Evolutionary conservation across 805 yeast species (phyloP), one percentile per base, ranked within the genome.

Genomic region (Saturnispora bothae): DNA sequence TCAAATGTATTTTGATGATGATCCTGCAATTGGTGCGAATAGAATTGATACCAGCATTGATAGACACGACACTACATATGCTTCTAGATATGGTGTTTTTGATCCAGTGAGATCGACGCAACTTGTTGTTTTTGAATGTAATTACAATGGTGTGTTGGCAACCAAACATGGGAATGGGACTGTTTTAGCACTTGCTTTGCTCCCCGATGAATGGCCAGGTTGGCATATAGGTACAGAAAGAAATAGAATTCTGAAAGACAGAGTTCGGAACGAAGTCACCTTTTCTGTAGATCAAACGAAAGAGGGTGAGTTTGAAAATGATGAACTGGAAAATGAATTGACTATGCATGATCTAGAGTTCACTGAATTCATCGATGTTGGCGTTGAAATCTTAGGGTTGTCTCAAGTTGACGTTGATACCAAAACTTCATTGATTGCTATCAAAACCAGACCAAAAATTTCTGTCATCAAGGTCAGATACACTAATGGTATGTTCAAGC

Each of bases 311-410:
- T 38, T 33, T 29, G 41, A 38, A 20, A 15, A 19, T 12, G 16
- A 23, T 3, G 23, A 33, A 17, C 31, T 33, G n/a, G 20, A 33
- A 17, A 10, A 18, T 18, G 16, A 14, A 5, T 14, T 38, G 18
- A 13, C 5, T 18, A 23, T 28, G 18, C 41, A 37, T 5, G 28
- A 29, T 22, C 15, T 38, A 13, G 10, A 28, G 4, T 38, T 33
- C 6, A 10, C 13, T 15, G 21, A 33, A 4, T 29, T 36, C 8
- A 15, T 38, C 3, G 38, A 34, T 33, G 28, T 33, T 9, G 34
- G 16, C 5, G 31, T 19, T n/a, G 41, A 38, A 25, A 33, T 38
- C 16, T 21, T 33, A 32, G 40, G 40, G 10, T 31, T 37, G 14
- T 21, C 17, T 10, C 31, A 14, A n/a, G 10, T 37, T 4, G n/a